Evolutionary conservation across 495 filamentous ascomycete genomes (phyloP), one percentile per base, ranked within the genome.

Genomic region (Talaromyces proteolyticus): DNA sequence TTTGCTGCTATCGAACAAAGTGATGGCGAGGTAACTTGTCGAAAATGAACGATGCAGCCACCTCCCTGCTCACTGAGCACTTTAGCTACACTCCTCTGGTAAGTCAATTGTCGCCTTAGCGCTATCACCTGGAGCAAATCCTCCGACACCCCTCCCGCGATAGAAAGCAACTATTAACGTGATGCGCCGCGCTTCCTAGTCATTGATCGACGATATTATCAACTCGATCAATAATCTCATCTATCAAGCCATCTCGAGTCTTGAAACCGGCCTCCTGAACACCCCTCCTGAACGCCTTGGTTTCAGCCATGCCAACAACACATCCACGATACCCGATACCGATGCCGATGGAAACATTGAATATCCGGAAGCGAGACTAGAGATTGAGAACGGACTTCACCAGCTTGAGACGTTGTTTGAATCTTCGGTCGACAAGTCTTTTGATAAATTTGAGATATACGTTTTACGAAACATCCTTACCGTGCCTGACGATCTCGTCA

Each of bases 321-420:
- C 65, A 6, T 64, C 71, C 16, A 69, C 44, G 25, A 77, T 73
- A 41, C 72, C 69, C n/a, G 72, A 78, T 53, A 69, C 69, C 6
- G 76, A 80, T 54, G 74, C 70, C 8, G 73, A 81, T 48, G 76
- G 79, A 19, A 75, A 75, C 42, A 56, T 75, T 39, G 54, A 72
- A 24, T 75, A 78, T 51, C 74, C 77, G 3, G 78, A 83, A 49
- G 82, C 85, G 36, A 82, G 80, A 51, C 64, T 84, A 37, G 93
- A 98, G 67, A 84, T 98, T 46, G 89, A 94, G 59, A 82, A 88
- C 61, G 93, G 93, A 20, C 77, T 92, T 36, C 91, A 96, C 63
- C 84, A 95, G 68, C 75, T 98, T 18, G 94, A 98, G 64, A 96
- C 91, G 3, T 75, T 98, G n/a, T 80, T 97, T n/a, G 85, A 88